Evolutionary conservation across 2,329 filamentous ascomycete genomes (phyloP).

Genomic region (Colletotrichum eremochloae): DNA sequence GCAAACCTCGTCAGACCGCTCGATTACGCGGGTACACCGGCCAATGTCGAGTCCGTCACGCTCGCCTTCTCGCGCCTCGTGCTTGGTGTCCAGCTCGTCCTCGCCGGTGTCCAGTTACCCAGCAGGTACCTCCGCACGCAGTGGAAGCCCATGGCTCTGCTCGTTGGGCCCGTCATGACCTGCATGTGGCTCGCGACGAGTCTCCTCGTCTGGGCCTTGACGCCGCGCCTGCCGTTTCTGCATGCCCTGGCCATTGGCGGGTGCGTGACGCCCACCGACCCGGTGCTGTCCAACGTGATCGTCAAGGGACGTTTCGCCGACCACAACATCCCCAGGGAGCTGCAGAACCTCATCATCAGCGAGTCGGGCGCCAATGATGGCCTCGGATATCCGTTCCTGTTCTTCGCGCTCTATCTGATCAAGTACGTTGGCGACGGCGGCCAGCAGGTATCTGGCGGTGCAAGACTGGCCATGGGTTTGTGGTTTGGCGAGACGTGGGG

Average conservation of each 20-base stretch:
- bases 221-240: conserved; percentile 79
- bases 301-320: conserved; percentile 96
- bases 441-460: conserved; percentile 68
- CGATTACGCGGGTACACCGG: conserved; percentile 74
- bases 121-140: conserved; percentile 83
- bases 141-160: conserved; percentile 80
- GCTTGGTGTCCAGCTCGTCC: conserved; percentile 88
- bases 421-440: conserved; percentile 77
- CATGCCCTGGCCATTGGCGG: conserved; percentile 85
- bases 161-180: conserved; percentile 88
- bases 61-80: conserved; percentile 89
- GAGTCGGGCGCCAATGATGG: conserved; percentile 94
- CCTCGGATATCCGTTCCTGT: conserved; percentile 89
- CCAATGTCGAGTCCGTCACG: conserved; percentile 77
- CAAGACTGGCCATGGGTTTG: conserved; percentile 75
- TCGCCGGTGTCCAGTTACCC: conserved; percentile 89
- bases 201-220: conserved; percentile 81
- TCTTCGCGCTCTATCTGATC: conserved; percentile 85
- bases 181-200: conserved; percentile 90
- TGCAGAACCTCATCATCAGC: conserved; percentile 84
- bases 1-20: conserved; percentile 81
- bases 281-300: conserved; percentile 88
- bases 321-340: conserved; percentile 83
- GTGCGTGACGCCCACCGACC: conserved; percentile 93
- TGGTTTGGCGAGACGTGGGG: conserved; percentile 91